Percentiles rank a stretch among this genome's conserved stretches.
Conservation (phyloP, 176 grass and related monocot species). For the Echinochloa phyllopogon region DNA sequence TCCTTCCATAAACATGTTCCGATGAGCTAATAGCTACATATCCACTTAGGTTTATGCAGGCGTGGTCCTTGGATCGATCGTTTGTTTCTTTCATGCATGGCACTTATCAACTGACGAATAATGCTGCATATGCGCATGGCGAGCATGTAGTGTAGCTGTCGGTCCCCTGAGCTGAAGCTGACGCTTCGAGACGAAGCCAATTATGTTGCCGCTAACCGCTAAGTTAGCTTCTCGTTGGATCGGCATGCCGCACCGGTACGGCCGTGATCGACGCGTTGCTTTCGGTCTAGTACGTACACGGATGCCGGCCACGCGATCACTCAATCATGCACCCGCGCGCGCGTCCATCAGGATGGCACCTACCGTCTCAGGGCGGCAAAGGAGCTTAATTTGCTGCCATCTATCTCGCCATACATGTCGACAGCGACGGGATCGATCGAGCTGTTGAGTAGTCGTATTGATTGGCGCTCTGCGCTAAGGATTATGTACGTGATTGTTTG, state of each 20-base stretch:
- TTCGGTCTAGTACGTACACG: background rate
- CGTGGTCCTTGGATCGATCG: background rate
- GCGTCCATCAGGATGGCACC: too few species aligned
- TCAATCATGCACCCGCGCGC: background rate
- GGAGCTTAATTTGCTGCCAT: background rate
- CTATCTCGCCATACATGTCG: too few species aligned
- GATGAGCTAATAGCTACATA: background rate
- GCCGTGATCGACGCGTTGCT: conserved; percentile 35
- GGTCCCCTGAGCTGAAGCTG: conserved; percentile 30
- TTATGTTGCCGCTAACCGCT: background rate
- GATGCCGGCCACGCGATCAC: background rate
- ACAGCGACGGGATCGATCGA: too few species aligned
- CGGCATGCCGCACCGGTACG: background rate
- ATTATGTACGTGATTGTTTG: background rate
- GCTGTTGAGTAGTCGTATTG: too few species aligned
- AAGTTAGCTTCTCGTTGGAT: conserved; percentile 9
- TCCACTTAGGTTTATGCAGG: background rate
- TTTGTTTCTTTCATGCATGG: background rate
- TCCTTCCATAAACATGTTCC: background rate
- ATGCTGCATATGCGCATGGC: too few species aligned
- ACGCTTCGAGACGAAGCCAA: background rate
- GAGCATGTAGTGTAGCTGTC: background rate
- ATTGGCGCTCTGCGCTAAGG: too few species aligned
- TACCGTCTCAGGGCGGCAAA: too few species aligned
- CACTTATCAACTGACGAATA: background rate